A percentile compares a stretch with the other conserved stretches of the same genome.
Conservation (phyloP, 345 rosid genomes). For the Melastoma malabathricum region DNA sequence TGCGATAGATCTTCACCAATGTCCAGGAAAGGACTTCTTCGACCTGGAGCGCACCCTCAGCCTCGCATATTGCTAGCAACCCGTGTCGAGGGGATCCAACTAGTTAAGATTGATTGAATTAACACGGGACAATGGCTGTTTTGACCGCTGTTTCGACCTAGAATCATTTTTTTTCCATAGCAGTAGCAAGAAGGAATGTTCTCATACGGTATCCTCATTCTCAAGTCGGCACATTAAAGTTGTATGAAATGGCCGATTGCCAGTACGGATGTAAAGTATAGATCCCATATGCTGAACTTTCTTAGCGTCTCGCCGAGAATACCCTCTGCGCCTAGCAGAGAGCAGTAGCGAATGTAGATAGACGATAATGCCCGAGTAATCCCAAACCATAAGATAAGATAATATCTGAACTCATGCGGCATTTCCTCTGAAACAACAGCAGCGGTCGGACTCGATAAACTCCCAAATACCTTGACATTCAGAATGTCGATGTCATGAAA, state of each 20-base stretch:
- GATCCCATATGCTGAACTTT: constrained; percentile 47
- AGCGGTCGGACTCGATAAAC: constrained; percentile 30
- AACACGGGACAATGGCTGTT: no score
- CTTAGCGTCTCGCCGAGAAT: constrained; percentile 40
- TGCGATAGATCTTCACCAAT: constrained; percentile 29
- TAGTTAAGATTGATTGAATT: no score
- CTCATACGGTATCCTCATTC: constrained; percentile 42
- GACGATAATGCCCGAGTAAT: not conserved
- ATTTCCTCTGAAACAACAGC: constrained; percentile 35
- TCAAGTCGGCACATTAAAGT: constrained; percentile 31
- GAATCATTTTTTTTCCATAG: constrained; percentile 5
- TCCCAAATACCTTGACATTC: constrained; percentile 14
- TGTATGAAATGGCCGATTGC: constrained; percentile 40
- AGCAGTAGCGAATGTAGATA: not conserved
- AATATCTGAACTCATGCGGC: constrained; percentile 23
- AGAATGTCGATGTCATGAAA: constrained; percentile 24
- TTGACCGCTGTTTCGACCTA: no score
- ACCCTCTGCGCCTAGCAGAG: constrained; percentile 20
- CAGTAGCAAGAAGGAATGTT: constrained; percentile 41
- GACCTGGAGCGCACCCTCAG: constrained; percentile 36
- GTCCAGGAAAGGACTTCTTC: constrained; percentile 40
- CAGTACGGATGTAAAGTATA: constrained; percentile 34
- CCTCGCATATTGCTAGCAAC: constrained; percentile 37
- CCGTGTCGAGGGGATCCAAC: constrained; percentile 10
- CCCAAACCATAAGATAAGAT: not conserved